Evolutionary conservation across 1,284 basidiomycete species (phyloP), one percentile per base, ranked within the genome.

Genomic region (Termitomyces sp.): DNA sequence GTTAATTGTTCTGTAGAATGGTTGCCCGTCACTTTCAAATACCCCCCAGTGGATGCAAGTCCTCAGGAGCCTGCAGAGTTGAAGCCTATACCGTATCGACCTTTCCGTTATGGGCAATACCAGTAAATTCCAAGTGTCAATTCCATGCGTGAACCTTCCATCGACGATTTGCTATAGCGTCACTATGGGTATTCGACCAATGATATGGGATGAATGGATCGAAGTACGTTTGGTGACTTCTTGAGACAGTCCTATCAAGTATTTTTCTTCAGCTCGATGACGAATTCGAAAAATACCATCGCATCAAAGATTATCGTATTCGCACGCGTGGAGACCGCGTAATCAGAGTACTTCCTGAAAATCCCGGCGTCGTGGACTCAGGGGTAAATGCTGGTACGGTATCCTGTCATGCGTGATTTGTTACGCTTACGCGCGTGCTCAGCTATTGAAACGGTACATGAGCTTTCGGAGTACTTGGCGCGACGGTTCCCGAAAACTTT

Each of bases 161-260:
- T 47, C 54, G 34, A 43, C 39, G 24, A 34, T n/a, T 24, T 2
- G 19, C 47, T 15, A 6, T 53, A 87, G 86, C 62, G 77, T 88
- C 30, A 88, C 83, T 13, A 88, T 88, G 86, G 86, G 84, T 54
- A 82, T 88, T 58, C 77, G 83, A 19, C 73, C 68, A 52, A 86
- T 88, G 84, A 72, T 71, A 10, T 87, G 82, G 81, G 73, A 75
- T 17, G 81, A 85, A 51, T 88, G 86, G 85, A 80, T 86, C 51
- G 85, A 87, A 71, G 81, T 82, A 54, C 55, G 63, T 10, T 19
- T 19, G 3, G 7, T 39, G 53, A 17, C 26, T 30, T 45, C 17
- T 28, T 33, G 10, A 13, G 9, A 43, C 24, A 33, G 7, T 49
- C 43, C 19, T 36, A 17, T 15, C 21, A 9, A 21, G 3, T 9